Conservation (phyloP, 2,329 filamentous ascomycete species). For the Hymenoscyphus albidus region DNA sequence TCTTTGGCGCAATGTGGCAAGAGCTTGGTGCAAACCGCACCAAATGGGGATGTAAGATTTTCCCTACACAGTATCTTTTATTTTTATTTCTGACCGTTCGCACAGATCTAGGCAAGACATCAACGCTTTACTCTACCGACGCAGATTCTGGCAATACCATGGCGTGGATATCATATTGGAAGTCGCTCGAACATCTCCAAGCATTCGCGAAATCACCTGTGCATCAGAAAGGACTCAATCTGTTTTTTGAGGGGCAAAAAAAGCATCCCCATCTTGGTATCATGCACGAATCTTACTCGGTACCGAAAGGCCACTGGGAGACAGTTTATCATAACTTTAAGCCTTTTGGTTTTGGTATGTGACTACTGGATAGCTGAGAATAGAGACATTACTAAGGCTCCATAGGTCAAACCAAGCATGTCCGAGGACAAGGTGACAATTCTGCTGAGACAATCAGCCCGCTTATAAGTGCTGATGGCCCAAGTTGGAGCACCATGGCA, state of each 20-base stretch:
- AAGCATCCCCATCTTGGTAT: slow-evolving; percentile 9
- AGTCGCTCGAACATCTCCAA: slow-evolving; percentile 3
- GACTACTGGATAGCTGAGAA: too few relatives aligned
- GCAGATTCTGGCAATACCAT: slow-evolving; percentile 5
- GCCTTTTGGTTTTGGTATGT: slow-evolving; percentile 11
- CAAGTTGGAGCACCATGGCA: too few relatives aligned
- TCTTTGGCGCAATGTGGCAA: slow-evolving; percentile 5
- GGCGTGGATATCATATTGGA: slow-evolving; percentile 8
- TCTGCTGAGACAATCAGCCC: too few relatives aligned
- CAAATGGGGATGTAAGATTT: slow-evolving; percentile 9
- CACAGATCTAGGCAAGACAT: slow-evolving; percentile 10
- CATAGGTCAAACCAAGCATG: too few relatives aligned
- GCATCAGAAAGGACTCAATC: slow-evolving; percentile 5
- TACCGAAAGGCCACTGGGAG: slow-evolving; percentile 8
- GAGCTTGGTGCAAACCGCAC: slow-evolving; percentile 2
- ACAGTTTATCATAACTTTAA: slow-evolving; percentile 6
- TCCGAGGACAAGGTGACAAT: too few relatives aligned
- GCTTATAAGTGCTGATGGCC: too few relatives aligned
- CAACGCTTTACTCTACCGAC: slow-evolving; percentile 5
- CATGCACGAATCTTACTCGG: slow-evolving; percentile 8
- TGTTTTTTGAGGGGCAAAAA: not conserved
- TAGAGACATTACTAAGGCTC: too few relatives aligned
- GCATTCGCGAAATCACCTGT: slow-evolving; percentile 3
- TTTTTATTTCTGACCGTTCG: not conserved
- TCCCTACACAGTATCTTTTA: not conserved